Conservation (phyloP, 1,284 basidiomycete genomes). For the Ganoderma lucidum region DNA sequence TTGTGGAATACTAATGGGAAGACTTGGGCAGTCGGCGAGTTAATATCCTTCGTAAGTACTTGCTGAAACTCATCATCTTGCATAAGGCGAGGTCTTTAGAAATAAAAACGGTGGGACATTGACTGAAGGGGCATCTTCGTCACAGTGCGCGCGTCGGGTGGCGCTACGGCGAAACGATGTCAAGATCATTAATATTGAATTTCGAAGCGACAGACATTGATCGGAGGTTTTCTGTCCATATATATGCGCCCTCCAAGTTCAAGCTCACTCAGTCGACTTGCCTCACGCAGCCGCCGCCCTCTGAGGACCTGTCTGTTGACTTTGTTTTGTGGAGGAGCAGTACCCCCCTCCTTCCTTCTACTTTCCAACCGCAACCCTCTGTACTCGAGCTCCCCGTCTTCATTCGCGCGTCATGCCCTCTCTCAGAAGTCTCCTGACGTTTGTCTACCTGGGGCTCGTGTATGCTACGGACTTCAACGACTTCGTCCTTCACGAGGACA, state of each 20-base stretch:
- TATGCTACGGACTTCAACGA: not conserved
- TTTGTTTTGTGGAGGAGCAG: not conserved
- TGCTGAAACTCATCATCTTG: not conserved
- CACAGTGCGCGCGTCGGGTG: not conserved
- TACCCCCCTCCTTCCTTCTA: not conserved
- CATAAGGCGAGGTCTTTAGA: too few species aligned
- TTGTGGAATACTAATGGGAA: not conserved
- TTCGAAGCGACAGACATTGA: not conserved
- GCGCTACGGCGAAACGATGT: not conserved
- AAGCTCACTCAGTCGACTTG: not conserved
- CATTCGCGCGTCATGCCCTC: not conserved
- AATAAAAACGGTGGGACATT: not conserved
- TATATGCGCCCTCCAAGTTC: not conserved
- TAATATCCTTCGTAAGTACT: not conserved
- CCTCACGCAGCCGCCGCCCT: not conserved
- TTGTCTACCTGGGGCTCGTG: conserved; percentile 3
- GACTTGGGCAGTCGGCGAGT: not conserved
- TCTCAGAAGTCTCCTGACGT: not conserved
- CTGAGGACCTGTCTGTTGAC: not conserved
- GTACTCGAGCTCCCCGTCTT: too few species aligned
- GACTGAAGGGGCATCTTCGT: not conserved
- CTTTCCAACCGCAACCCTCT: not conserved
- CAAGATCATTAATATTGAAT: not conserved
- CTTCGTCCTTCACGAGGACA: conserved; percentile 31
- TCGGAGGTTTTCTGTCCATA: not conserved